Base-by-base conservation (phyloP, 768 basidiomycete genomes). In the Xanthoconium purpureum region DNA sequence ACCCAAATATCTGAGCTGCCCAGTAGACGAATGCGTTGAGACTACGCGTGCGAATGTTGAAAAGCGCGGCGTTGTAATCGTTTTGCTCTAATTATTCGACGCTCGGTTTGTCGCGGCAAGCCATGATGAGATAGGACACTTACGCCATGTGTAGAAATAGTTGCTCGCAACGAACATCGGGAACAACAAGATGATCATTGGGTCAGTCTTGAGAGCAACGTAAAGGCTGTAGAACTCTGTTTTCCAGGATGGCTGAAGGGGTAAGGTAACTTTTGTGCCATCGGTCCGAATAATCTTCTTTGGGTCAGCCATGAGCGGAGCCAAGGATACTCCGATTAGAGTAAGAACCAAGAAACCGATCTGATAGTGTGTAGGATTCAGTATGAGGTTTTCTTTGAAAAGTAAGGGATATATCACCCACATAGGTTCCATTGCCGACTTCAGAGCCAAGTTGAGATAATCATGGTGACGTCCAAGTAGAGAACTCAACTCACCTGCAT, bases 141-240 rank as follows among this genome's bases (percentile, higher is more conserved):
- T 57, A 89, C 88, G 89, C 88, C 88, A 91, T 3, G 89, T 86
- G 66, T 91, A 91, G 73, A 91, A 91, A 81, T 87, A 91, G 69
- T 91, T 91, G 40, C 85, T 87, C 9, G 87, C 83, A 52, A 91
- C 83, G 72, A 92, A 91, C 85, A 92, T 88, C 13, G 91, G 91
- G 76, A 93, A 89, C 18, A 92, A 78, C 5, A 90, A 73, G 15
- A 91, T 57, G 62, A 94, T 83, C 72, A 78, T 76, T 0, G 88
- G 88, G 64, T 93, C 91, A 13, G 80, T 85, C 54, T 74, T 79
- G 43, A 94, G 74, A 3, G 87, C 81, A 45, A 86, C 61, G 73
- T 80, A 90, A 20, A 93, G 79, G 12, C 85, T 85, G 57, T 78
- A 77, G 50, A 93, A 73, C 68, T 93, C 91, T 18, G 79, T 77